Conservation (phyloP, 176 grass and related monocot genomes). For the Elymus sibiricus region DNA sequence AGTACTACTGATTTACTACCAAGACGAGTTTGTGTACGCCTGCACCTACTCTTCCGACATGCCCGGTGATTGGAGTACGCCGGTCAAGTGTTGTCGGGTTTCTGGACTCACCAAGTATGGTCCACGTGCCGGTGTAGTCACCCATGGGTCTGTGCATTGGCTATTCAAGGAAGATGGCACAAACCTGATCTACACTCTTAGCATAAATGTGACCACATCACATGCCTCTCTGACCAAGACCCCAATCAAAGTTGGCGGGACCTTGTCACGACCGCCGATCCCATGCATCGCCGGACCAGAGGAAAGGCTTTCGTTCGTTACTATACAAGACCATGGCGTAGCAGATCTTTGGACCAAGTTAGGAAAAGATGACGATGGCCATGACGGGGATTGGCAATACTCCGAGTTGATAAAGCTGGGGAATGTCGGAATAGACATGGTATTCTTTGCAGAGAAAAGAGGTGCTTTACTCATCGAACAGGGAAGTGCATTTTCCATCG, state of each 20-base stretch:
- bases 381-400: neutral
- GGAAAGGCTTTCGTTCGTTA: neutral
- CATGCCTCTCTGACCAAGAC: neutral
- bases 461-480: neutral
- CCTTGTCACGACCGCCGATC: neutral
- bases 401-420: neutral
- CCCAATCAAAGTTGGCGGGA: neutral
- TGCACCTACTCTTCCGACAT: neutral
- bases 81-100: neutral
- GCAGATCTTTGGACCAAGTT: neutral
- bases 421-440: neutral
- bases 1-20: neutral
- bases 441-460: neutral
- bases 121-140: neutral
- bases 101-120: neutral
- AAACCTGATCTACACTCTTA: neutral
- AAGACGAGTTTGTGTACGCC: neutral
- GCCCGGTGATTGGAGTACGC: neutral
- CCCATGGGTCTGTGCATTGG: neutral
- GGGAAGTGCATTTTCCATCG: neutral
- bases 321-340: neutral
- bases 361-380: neutral
- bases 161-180: neutral
- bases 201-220: neutral
- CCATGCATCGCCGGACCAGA: neutral